phyloP scores from a whole-genome alignment of 176 grass and related monocot genomes.

The Aegilops sharonensis region DNA sequence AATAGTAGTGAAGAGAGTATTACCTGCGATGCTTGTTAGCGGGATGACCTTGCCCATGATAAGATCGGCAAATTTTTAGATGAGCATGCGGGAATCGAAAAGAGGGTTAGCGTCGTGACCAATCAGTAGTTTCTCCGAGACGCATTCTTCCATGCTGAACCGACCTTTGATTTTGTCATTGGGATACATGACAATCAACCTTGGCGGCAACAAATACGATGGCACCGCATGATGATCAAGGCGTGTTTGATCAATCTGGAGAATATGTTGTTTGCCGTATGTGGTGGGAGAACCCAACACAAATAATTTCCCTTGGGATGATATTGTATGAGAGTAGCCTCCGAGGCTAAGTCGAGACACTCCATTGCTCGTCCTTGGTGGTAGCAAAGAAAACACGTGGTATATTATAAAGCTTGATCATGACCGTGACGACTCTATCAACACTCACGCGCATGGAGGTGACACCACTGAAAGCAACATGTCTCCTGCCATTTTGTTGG shows the following conservation, averaged over 20 bases:
- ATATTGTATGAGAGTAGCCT: accelerated
- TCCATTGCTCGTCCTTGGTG: not conserved
- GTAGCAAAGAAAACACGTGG: not conserved
- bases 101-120: not conserved
- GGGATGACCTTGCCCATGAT: not conserved
- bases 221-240: not conserved
- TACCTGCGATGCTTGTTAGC: not conserved
- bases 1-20: not conserved
- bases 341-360: not conserved
- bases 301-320: not conserved
- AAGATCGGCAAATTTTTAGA: not conserved
- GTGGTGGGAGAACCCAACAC: not conserved
- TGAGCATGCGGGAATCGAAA: not conserved
- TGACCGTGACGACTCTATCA: not conserved
- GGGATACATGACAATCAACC: not conserved
- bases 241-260: not conserved
- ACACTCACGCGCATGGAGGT: not conserved
- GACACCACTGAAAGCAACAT: not conserved
- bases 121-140: not conserved
- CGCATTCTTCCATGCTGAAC: not conserved
- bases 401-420: not conserved
- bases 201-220: not conserved
- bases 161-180: not conserved
- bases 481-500: not conserved
- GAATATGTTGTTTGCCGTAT: not conserved